These are phyloP conservation scores for Xylaria sp. DNA, from an alignment of 2,329 filamentous ascomycete species.

Conservation along the genomic window DNA sequence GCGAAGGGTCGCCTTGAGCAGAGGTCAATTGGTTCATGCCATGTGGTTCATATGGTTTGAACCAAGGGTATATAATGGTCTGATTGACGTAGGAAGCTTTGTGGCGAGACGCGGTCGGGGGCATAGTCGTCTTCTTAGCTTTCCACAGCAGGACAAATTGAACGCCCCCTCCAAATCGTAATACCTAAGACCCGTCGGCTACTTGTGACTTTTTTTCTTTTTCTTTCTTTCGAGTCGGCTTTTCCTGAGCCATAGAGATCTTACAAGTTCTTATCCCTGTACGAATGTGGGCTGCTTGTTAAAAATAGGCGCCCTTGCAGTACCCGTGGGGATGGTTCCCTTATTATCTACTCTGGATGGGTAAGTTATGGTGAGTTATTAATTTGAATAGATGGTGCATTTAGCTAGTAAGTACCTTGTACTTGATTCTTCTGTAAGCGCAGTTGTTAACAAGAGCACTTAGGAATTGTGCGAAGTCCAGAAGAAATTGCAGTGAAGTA, in stretches of 20 bases:
- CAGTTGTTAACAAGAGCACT: too few species aligned
- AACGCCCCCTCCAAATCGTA: slow-evolving; percentile 14
- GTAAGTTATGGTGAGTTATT: too few species aligned
- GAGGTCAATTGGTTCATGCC: slow-evolving; percentile 9
- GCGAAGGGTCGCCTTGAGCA: slow-evolving; percentile 13
- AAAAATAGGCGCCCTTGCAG: not conserved
- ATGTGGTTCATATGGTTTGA: slow-evolving; percentile 9
- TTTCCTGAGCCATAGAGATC: not conserved
- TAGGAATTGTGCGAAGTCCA: too few species aligned
- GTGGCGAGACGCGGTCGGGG: slow-evolving; percentile 3
- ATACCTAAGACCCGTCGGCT: slow-evolving; percentile 4
- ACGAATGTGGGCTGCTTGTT: not conserved
- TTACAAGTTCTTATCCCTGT: not conserved
- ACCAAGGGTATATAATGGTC: slow-evolving; percentile 17
- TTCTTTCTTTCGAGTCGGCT: not conserved
- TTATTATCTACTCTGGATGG: not conserved
- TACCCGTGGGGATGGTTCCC: not conserved
- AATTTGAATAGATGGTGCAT: too few species aligned
- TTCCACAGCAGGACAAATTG: slow-evolving; percentile 30
- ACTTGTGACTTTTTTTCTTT: not conserved
- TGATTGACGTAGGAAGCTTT: slow-evolving; percentile 13
- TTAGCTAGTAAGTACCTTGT: too few species aligned
- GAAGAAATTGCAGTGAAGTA: too few species aligned
- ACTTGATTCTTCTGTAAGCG: too few species aligned
- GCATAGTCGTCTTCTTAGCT: slow-evolving; percentile 20